Percentiles rank a stretch among this genome's conserved stretches.
phyloP scores from a whole-genome alignment of 2,329 filamentous ascomycete genomes.

The Daldinia eschscholtzii region DNA sequence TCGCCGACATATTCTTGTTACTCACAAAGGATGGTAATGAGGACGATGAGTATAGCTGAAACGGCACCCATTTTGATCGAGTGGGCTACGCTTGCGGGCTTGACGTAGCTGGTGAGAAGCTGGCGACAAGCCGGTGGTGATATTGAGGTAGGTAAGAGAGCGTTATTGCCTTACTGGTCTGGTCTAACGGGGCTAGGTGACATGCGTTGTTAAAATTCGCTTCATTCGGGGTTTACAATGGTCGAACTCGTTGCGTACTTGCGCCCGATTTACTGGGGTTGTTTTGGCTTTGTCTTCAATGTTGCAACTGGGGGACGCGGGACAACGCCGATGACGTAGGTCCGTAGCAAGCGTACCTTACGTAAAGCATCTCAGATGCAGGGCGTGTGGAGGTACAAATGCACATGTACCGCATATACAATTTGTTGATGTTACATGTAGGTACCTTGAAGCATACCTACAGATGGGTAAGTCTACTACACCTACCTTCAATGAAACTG shows the following conservation, averaged over 20 bases:
- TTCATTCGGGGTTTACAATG: neutral
- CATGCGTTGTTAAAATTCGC: neutral
- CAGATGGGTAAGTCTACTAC: no score
- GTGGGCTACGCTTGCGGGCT: neutral
- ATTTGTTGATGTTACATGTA: no score
- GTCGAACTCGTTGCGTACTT: neutral
- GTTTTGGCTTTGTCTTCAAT: neutral
- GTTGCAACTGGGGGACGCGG: neutral
- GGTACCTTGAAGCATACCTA: no score
- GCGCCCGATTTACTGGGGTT: neutral
- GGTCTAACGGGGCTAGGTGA: neutral
- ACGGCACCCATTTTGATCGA: conserved; percentile 59
- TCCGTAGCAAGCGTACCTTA: conserved; percentile 13
- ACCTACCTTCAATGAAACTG: no score
- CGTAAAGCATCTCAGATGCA: conserved; percentile 12
- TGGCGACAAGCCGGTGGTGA: neutral
- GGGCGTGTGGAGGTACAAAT: neutral
- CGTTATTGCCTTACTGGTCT: neutral
- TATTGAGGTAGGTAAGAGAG: neutral
- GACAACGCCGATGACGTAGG: conserved; percentile 31
- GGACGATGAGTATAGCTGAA: conserved; percentile 62
- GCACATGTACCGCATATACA: neutral
- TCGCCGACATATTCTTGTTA: conserved; percentile 16
- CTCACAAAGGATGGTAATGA: conserved; percentile 68
- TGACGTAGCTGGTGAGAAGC: neutral